These are phyloP conservation scores for Cucumis variabilis DNA, from an alignment of 331 rosid genomes.

Conservation along the genomic window DNA sequence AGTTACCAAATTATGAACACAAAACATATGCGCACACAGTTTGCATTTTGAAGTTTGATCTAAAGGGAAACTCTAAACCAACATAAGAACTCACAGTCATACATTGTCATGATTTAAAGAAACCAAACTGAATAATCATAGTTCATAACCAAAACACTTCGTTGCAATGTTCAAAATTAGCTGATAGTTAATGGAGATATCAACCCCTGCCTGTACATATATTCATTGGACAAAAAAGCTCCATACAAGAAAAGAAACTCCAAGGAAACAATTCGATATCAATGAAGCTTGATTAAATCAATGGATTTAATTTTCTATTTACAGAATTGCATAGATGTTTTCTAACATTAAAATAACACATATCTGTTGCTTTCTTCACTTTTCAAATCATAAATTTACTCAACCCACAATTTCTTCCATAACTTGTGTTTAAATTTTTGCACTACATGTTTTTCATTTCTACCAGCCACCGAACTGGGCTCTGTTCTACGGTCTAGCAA, in stretches of 20 bases:
- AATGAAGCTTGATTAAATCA: neutral
- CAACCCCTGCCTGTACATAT: neutral
- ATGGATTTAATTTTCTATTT: neutral
- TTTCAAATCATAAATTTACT: neutral
- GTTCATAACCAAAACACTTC: neutral
- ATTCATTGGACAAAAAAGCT: neutral
- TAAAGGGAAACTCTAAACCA: neutral
- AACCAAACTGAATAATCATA: neutral
- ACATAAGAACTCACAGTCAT: neutral
- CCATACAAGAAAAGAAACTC: neutral
- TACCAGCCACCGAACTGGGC: neutral
- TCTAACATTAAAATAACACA: neutral
- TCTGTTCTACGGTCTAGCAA: neutral
- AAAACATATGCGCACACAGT: neutral
- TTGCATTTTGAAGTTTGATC: constrained; percentile 2
- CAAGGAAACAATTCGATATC: neutral
- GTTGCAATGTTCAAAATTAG: neutral
- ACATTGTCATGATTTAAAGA: neutral
- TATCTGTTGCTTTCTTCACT: neutral
- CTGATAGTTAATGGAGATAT: neutral
- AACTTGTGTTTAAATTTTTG: neutral
- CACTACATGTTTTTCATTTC: neutral
- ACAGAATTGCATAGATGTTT: neutral
- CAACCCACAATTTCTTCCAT: neutral
- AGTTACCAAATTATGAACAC: constrained; percentile 17